A percentile compares a stretch with the other conserved stretches of the same genome.
phyloP scores from a whole-genome alignment of 345 rosid genomes.

The Syzygium oleosum region DNA sequence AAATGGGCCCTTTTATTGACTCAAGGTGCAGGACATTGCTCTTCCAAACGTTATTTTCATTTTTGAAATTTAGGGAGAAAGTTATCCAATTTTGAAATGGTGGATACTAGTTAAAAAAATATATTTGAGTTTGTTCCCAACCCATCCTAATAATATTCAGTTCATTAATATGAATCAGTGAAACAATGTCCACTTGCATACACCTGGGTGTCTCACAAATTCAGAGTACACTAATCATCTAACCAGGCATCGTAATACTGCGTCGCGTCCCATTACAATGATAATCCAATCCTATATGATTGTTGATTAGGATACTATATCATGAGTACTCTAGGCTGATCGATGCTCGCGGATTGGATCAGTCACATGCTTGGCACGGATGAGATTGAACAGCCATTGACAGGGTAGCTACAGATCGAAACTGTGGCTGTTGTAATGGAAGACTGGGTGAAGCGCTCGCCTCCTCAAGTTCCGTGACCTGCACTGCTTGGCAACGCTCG shows the following conservation, averaged over 20 bases:
- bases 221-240: neutral
- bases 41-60: neutral
- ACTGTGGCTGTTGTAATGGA: conserved; percentile 81
- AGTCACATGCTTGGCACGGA: neutral
- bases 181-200: neutral
- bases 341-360: neutral
- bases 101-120: neutral
- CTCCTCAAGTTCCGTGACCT: conserved; percentile 47
- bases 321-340: neutral
- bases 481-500: conserved; percentile 73
- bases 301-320: neutral
- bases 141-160: neutral
- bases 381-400: neutral
- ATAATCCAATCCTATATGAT: neutral
- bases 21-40: neutral
- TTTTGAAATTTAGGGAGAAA: neutral
- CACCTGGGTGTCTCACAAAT: neutral
- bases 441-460: conserved; percentile 29
- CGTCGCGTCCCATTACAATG: neutral
- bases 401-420: conserved; percentile 44
- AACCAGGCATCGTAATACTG: neutral
- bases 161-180: neutral
- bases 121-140: neutral
- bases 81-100: neutral
- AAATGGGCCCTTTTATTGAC: neutral